These are phyloP conservation scores for Gossypium schwendimanii DNA, from an alignment of 441 rosid species.

Conservation along the genomic window DNA sequence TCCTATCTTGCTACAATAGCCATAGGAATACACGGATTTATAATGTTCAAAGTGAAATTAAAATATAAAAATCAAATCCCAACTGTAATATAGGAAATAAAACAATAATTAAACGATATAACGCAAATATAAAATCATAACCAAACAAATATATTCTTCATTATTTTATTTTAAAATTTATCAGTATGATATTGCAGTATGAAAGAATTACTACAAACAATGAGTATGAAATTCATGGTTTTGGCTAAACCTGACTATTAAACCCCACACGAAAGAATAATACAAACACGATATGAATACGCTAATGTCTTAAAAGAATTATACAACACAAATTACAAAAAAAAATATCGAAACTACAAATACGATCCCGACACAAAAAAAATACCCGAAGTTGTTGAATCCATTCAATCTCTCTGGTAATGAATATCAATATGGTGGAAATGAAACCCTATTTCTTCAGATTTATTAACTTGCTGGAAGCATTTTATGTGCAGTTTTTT, in stretches of 20 bases:
- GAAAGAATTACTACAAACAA: not conserved
- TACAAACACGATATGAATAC: not conserved
- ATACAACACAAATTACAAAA: not conserved
- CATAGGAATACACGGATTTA: too few species aligned
- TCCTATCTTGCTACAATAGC: too few species aligned
- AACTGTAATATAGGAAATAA: too few species aligned
- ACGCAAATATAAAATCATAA: not conserved
- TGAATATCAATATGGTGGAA: not conserved
- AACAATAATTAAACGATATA: too few species aligned
- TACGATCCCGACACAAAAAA: too few species aligned
- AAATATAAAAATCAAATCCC: too few species aligned
- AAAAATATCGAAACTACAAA: too few species aligned
- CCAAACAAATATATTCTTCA: not conserved
- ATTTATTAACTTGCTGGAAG: not conserved
- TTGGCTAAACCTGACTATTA: not conserved
- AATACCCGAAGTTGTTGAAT: not conserved
- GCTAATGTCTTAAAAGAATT: not conserved
- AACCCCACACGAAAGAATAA: not conserved
- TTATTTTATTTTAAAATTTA: not conserved
- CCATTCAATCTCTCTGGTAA: not conserved
- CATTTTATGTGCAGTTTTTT: not conserved
- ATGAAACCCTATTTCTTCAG: not conserved
- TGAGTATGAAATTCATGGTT: not conserved
- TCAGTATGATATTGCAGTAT: not conserved
- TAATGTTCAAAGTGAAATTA: too few species aligned